Base-by-base conservation (phyloP, 148 eudicot species). In the Arctostaphylos glauca region DNA sequence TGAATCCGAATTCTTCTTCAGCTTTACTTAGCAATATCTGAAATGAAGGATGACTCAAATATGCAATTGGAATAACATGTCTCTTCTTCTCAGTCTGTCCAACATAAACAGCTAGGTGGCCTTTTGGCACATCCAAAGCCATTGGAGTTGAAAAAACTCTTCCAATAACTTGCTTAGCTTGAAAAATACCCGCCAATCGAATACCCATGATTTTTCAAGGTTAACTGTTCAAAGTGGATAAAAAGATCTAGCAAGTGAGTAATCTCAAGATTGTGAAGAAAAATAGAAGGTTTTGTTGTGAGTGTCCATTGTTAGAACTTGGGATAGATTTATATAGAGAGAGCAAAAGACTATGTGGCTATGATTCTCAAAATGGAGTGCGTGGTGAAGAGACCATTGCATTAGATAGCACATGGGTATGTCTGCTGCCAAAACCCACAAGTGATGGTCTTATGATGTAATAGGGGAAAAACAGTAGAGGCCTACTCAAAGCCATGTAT, bases 61-160 rank as follows among this genome's bases (percentile, higher is more conserved):
- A 85, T 49, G 78, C 48, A 77, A 85, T 5, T 19, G 87, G 87
- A 56, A 85, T 79, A 54, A 81, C 81, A 68, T 38, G 81, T 41
- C 82, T 31, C 73, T 70, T 84, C 67, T 71, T 81, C 53, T 71
- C 84, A 5, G 78, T 81, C 44, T 88, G 87, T 2, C 92, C 92
- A 68, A 88, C 85, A 80, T 89, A 91, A 9, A 92, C 84, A 10
- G 95, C 89, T 54, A 91, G 68, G 77, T 89, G 90, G 13, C 93
- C 93, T 84, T 85, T 92, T 0, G 95, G 93, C 43, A 92, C 91
- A 54, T 84, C 73, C 16, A 55, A 0, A 44, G 44, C 74, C 10
- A 16, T 18, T 7, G 31, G 23, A 0, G 56, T 23, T 1, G 64
- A 75, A 64, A 13, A 48, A 53, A 38, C 15, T 6, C 46, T 19